A percentile compares a stretch with the other conserved stretches of the same genome.
Conservation (phyloP, 257 asterid species). For the Jacaranda copaia region DNA sequence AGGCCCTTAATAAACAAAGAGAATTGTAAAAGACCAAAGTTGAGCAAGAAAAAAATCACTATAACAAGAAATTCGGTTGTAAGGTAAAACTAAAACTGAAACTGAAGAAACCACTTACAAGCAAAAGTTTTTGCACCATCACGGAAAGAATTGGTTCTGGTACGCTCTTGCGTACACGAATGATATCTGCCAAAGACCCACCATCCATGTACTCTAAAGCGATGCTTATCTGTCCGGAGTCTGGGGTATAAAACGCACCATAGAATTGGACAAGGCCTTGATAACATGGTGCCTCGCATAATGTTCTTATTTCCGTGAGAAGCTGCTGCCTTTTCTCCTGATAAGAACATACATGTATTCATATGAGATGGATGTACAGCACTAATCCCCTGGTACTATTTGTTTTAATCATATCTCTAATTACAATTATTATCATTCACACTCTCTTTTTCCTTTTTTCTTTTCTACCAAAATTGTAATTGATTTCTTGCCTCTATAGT, state of each 20-base stretch:
- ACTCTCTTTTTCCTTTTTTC: background rate
- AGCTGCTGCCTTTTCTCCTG: slow-evolving; percentile 99
- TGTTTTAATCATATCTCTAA: background rate
- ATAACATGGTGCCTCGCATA: slow-evolving; percentile 95
- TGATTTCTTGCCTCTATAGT: slow-evolving; percentile 20
- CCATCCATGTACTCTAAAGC: slow-evolving; percentile 99
- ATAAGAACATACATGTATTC: slow-evolving; percentile 34
- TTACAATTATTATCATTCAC: slow-evolving; percentile 8
- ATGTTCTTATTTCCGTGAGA: slow-evolving; percentile 90
- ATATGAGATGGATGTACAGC: slow-evolving; percentile 29
- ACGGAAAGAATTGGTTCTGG: slow-evolving; percentile 84
- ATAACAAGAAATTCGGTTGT: background rate
- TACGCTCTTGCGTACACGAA: slow-evolving; percentile 65
- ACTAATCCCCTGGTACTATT: slow-evolving; percentile 10
- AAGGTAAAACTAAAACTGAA: background rate
- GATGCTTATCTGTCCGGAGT: slow-evolving; percentile 97
- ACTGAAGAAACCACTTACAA: slow-evolving; percentile 55
- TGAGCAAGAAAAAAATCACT: slow-evolving; percentile 3
- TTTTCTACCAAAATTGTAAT: background rate
- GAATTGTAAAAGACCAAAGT: slow-evolving; percentile 23
- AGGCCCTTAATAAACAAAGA: slow-evolving; percentile 70
- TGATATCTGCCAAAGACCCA: slow-evolving; percentile 92
- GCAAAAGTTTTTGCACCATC: slow-evolving; percentile 87
- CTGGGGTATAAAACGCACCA: slow-evolving; percentile 97
- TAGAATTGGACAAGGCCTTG: slow-evolving; percentile 92